Base-by-base conservation (phyloP, 2,329 filamentous ascomycete species). In the Thielaviopsis ethacetica region DNA sequence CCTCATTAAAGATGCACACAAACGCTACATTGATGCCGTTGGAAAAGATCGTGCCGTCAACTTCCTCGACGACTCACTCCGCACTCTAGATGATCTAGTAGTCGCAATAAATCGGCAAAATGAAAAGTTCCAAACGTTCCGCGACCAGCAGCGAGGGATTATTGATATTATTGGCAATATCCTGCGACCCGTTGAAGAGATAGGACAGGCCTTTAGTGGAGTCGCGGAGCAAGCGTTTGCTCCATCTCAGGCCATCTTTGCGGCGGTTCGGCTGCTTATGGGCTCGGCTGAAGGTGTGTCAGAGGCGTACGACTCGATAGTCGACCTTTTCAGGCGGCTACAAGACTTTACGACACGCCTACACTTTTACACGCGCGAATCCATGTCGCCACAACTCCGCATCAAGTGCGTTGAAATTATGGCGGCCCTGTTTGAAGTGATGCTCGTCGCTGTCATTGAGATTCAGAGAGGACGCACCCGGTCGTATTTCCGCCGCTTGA, bases 221-320 rank as follows among this genome's bases (percentile, higher is more conserved):
- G 69, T 67, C 0, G 68, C 70, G 1, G 64, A 66, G 13, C 69
- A 72, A 6, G 67, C 67, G 3, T 76, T 76, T 60, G 66, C 72
- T 1, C 72, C 74, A 0, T 68, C 71, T 2, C 67, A 72, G 53
- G 65, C 67, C 27, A 71, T 75, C 56, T 76, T 74, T 61, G 67
- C 70, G 7, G 74, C 74, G 7, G 72, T 73, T 1, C 64, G 69
- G 15, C 72, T 74, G 58, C 65, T 77, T 9, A 67, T 77, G 19
- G 68, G 68, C 38, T 73, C 74, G 9, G 75, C 74, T 1, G 70
- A 70, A 21, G 70, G 74, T 55, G 74, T 76, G 17, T 75, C 72
- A 0, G 64, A 70, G 0, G 68, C 69, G 7, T 76, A 77, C 54
- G 72, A 77, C 63, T 69, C 69, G 5, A 76, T 77, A 6, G 63